These are phyloP conservation scores for Camellia japonica DNA, from an alignment of 148 eudicot species.

Conservation along the genomic window DNA sequence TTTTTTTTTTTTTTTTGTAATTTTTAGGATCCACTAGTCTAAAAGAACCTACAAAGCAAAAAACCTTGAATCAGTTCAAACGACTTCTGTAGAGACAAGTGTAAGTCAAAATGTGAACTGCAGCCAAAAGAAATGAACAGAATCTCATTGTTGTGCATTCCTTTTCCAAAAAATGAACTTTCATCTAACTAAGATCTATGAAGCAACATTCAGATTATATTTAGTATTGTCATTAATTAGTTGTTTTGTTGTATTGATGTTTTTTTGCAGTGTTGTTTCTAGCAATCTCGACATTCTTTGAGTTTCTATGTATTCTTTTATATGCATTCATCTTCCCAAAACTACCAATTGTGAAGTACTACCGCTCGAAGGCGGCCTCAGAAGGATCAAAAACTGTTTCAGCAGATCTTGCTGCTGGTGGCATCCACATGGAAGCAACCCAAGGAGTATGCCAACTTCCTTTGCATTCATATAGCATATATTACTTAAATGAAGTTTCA, in stretches of 20 bases:
- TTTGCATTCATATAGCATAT: neutral
- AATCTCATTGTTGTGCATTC: neutral
- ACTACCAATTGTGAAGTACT: constrained; percentile 60
- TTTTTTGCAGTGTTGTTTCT: constrained; percentile 51
- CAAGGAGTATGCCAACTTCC: constrained; percentile 3
- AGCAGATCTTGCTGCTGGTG: constrained; percentile 56
- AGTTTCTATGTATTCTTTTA: constrained; percentile 48
- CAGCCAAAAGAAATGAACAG: no score
- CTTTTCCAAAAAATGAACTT: neutral
- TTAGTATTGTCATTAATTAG: neutral
- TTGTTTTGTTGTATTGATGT: neutral
- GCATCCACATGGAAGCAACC: constrained; percentile 28
- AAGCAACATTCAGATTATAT: neutral
- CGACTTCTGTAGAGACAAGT: no score
- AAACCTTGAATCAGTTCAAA: no score
- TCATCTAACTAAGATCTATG: neutral
- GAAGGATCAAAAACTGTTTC: constrained; percentile 65
- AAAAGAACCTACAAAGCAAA: no score
- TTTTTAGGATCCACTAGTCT: no score
- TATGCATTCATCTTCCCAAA: constrained; percentile 52
- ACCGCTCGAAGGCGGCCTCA: constrained; percentile 53
- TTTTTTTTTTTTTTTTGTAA: no score
- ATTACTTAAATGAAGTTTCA: no score
- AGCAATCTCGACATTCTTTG: constrained; percentile 42
- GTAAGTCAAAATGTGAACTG: no score